Evolutionary conservation across 2,329 filamentous ascomycete species (phyloP), one percentile per base, ranked within the genome.

Genomic region (Sarocladium kiliense): DNA sequence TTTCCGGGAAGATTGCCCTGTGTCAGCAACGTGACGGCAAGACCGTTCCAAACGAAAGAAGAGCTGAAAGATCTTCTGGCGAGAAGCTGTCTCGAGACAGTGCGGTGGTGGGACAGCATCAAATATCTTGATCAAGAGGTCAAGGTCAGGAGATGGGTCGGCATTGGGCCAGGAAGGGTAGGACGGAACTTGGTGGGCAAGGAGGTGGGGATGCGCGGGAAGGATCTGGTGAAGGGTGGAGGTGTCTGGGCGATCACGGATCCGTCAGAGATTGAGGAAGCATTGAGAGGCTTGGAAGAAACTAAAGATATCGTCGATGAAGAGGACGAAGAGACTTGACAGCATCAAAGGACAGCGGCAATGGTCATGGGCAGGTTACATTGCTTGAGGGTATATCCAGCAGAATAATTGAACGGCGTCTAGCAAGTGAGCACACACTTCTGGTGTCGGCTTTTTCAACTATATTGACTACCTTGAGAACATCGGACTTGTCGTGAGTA

Each of bases 91-190:
- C 84, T 94, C n/a, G 91, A 96, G 73, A 97, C 92, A 27, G 91
- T 97, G 41, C 80, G 83, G 57, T 97, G 93, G 93, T 96, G 92
- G 86, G 90, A 95, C 62, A 94, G 89, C 64, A 92, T 97, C 64
- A 85, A 84, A 61, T 96, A 95, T 65, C 75, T 97, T 51, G 90
- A 97, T 68, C 86, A 94, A 67, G 85, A 94, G 63, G 82, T 87
- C 65, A 86, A 86, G 59, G 89, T 96, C 18, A 79, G 86, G 63
- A 78, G 92, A 55, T 97, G 93, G 88, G 81, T 97, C 51, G 93
- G 93, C 42, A 90, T 97, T 59, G 93, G 93, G 1, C 93, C 93
- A 0, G 93, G 93, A 4, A 96, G 96, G 68, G 93, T 97, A 2
- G 93, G 93, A 1, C 80, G 92, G 56, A 97, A 97, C 68, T 77